phyloP scores from a whole-genome alignment of 768 basidiomycete species.

The Gymnopilus dilepis region DNA sequence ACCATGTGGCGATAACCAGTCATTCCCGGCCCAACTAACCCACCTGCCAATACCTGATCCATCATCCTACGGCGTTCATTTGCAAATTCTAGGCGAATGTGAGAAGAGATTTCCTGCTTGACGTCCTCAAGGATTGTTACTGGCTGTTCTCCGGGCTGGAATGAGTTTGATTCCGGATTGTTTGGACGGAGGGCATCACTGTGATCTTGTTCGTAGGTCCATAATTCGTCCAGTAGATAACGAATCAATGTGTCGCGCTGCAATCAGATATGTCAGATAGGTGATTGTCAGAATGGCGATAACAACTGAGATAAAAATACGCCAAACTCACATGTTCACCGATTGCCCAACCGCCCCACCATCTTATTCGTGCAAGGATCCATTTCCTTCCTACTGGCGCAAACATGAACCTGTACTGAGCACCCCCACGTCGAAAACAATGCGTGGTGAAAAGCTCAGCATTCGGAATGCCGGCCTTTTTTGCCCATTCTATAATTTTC shows the following conservation, averaged over 20 bases:
- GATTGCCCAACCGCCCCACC: slow-evolving; percentile 45
- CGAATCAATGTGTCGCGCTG: slow-evolving; percentile 28
- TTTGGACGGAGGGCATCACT: slow-evolving; percentile 23
- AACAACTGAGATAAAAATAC: not conserved
- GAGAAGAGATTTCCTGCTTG: not conserved
- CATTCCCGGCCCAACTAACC: not conserved
- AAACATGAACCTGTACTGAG: slow-evolving; percentile 41
- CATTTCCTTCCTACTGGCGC: slow-evolving; percentile 36
- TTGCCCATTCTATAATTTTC: slow-evolving; percentile 28
- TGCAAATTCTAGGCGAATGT: not conserved
- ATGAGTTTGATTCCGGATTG: not conserved
- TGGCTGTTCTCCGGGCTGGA: not conserved
- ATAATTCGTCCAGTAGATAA: slow-evolving; percentile 35
- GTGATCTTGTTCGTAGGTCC: slow-evolving; percentile 31
- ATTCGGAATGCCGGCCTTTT: slow-evolving; percentile 21
- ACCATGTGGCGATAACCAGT: too few species aligned
- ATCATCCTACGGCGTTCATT: not conserved
- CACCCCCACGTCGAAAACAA: slow-evolving; percentile 38
- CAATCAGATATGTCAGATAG: slow-evolving; percentile 4
- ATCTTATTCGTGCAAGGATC: slow-evolving; percentile 32
- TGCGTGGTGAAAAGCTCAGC: slow-evolving; percentile 33
- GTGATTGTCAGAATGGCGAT: too few species aligned
- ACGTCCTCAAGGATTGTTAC: not conserved
- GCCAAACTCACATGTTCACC: slow-evolving; percentile 28
- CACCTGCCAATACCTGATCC: not conserved